Evolutionary conservation across 1,139 yeast genomes (phyloP), one percentile per base, ranked within the genome.

Genomic region (Geotrichum citri-aurantii): DNA sequence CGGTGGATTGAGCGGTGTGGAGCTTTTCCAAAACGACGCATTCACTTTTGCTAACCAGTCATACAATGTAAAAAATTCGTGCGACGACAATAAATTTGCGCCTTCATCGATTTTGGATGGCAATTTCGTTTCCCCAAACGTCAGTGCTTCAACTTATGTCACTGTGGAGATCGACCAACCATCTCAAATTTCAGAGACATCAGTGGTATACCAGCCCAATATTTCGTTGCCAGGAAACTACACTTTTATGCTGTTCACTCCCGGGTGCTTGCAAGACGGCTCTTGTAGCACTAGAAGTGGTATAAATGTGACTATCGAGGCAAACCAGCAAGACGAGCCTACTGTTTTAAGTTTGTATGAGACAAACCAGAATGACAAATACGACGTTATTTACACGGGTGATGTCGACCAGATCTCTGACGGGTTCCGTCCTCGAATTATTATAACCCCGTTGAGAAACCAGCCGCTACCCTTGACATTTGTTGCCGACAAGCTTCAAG

Each of bases 351-450:
- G 51, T 62, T 77, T 91, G 44, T 90, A 82, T 69, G 98, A 95
- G 72, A 90, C 90, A 59, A 93, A 93, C 69, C 77, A 83, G 48
- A 79, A 84, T 61, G 81, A 85, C 59, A 93, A 95, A 72, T 92
- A 88, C 70, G 99, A 95, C 69, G 78, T 80, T 42, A 70, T 95
- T 26, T 92, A 75, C 69, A 77, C 81, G 55, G 99, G 98, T 0
- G 82, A 82, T 61, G 74, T 92, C 59, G 79, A 81, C 49, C 80
- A 84, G 1, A 71, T 81, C 2, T 71, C 75, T 24, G 73, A 72
- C 23, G 71, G 71, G 12, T 73, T 68, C 54, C 69, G 75, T 46
- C 86, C 85, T n/a, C 75, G 76, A 59, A 79, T 89, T 27, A 79
- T 62, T 11, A 49, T 77, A 3, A 57, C 60, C 40, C 77, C 79